Base-by-base conservation (phyloP, 371 early-diverging fungal species). In the Mortierella sp. region DNA sequence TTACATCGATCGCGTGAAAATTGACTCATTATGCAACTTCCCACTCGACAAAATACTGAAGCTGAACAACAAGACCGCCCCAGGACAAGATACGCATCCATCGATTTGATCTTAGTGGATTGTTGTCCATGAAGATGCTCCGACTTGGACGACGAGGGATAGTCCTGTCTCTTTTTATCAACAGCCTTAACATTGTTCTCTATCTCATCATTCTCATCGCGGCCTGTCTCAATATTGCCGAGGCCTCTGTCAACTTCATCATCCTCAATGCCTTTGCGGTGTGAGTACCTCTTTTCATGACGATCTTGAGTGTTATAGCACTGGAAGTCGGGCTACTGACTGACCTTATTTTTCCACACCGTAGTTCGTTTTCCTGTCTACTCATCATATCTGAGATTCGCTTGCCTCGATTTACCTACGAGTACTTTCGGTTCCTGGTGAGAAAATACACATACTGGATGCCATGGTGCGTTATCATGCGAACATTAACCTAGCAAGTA, bases 181-280 rank as follows among this genome's bases (percentile, higher is more conserved):
- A 76, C 42, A 64, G 58, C 42, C 70, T 76, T 55, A 76, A 76
- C 23, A 62, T 76, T 15, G 51, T 31, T 2, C 62, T 76, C 12
- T 76, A 76, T 42, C 24, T 76, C 19, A 70, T 70, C 55, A 59
- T 76, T 28, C 50, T 76, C 11, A 49, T 62, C 19, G 70, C 70
- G n/a, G 66, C 78, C 21, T 76, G 78, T 27, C 50, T 76, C 43
- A 76, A 76, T 56, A 66, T 76, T 42, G 52, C 50, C 12, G 70
- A 76, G n/a, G 78, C 66, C 0, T 70, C 78, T 30, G 70, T 75
- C 46, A 75, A 75, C 50, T 69, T 75, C 48, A 76, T 76, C 42
- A 65, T 76, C 19, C 66, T 76, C 42, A 76, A 76, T 50, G 59
- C 50, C 6, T 65, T 60, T 59, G 70, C 78, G 12, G 66, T 59